phyloP scores from a whole-genome alignment of 441 rosid genomes.

The Bruguiera hainesii region DNA sequence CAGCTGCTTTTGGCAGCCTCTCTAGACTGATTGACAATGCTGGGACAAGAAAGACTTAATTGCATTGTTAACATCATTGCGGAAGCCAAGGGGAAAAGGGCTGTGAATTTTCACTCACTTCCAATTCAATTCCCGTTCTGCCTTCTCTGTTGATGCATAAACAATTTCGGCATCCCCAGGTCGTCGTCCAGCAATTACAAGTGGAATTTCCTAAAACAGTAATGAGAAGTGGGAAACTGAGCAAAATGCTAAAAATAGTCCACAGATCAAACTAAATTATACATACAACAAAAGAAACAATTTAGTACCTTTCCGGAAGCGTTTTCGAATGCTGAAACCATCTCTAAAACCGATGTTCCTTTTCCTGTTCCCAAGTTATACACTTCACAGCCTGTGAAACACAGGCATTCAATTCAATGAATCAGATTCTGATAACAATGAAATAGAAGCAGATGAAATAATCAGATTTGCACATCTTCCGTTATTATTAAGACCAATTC shows the following conservation, averaged over 20 bases:
- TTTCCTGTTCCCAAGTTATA: conserved; percentile 97
- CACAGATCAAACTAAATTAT: too few species aligned
- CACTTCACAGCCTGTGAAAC: conserved; percentile 72
- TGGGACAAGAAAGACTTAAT: too few species aligned
- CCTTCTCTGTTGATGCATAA: conserved; percentile 80
- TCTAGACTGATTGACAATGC: too few species aligned
- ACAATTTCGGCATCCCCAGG: conserved; percentile 85
- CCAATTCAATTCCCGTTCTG: conserved; percentile 78
- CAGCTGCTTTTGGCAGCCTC: too few species aligned
- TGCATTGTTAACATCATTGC: not conserved
- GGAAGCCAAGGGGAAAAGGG: not conserved
- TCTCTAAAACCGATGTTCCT: conserved; percentile 93
- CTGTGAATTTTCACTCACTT: conserved; percentile 47
- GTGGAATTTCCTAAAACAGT: conserved; percentile 66
- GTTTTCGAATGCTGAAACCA: conserved; percentile 89
- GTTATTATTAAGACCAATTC: too few species aligned
- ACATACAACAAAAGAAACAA: not conserved
- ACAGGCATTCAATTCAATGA: not conserved
- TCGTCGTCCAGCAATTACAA: conserved; percentile 64
- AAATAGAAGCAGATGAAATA: not conserved
- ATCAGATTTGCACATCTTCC: not conserved
- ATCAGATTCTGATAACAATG: not conserved
- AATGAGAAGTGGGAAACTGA: not conserved
- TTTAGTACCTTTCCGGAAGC: conserved; percentile 78
- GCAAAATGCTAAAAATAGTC: too few species aligned